These are phyloP conservation scores for Mediolabrus comicus DNA, from an alignment of 108 stramenopile species.

Conservation along the genomic window DNA sequence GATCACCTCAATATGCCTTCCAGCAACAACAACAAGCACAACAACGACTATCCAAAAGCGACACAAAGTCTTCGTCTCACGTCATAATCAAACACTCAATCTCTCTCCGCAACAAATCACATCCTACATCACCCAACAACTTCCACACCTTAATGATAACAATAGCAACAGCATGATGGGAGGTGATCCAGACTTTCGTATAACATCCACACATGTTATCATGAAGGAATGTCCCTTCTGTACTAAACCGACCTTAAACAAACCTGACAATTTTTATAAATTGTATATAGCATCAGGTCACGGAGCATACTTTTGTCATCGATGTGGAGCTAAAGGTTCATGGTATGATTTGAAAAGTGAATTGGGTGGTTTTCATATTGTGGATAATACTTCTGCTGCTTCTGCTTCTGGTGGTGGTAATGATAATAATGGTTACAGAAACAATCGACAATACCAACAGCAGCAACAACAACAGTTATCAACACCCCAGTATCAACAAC, in stretches of 20 bases:
- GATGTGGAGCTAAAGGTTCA: conserved; percentile 84
- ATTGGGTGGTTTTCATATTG: conserved; percentile 48
- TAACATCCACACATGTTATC: conserved; percentile 66
- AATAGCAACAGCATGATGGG: conserved; percentile 26
- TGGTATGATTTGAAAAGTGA: conserved; percentile 93
- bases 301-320: conserved; percentile 94
- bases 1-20: not conserved
- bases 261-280: conserved; percentile 71
- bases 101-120: conserved; percentile 53
- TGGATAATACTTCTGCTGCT: conserved; percentile 4
- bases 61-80: conserved; percentile 67
- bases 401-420: not conserved
- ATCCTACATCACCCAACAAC: conserved; percentile 38
- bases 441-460: conserved; percentile 4
- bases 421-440: not conserved
- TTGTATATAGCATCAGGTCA: conserved; percentile 58
- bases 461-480: conserved; percentile 6
- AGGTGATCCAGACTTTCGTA: too few species aligned
- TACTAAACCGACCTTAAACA: conserved; percentile 65
- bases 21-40: not conserved
- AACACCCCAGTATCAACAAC: conserved; percentile 16
- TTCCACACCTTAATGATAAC: conserved; percentile 17
- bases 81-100: conserved; percentile 66
- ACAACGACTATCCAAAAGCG: conserved; percentile 25
- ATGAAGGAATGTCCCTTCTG: conserved; percentile 82